These are phyloP conservation scores for Trichosanthes truncata DNA, from an alignment of 306 rosid species.

Conservation along the genomic window DNA sequence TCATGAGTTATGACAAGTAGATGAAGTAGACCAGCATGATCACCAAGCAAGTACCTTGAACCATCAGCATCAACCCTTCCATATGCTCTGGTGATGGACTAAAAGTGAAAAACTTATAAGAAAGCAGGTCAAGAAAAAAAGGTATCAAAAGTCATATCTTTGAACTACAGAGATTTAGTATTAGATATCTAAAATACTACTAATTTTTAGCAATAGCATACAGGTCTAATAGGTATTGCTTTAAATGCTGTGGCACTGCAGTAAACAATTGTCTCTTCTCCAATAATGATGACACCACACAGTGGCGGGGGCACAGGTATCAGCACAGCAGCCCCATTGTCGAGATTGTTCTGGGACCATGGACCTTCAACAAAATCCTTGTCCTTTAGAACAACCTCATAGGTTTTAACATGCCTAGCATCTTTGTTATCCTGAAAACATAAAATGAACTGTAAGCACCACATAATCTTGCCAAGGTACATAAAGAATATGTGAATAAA, in stretches of 20 bases:
- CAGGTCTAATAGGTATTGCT: slow-evolving; percentile 88
- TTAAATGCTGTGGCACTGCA: slow-evolving; percentile 91
- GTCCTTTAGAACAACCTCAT: slow-evolving; percentile 93
- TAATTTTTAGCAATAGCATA: slow-evolving; percentile 33
- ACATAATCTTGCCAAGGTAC: background rate
- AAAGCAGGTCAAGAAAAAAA: background rate
- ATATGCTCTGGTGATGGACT: slow-evolving; percentile 88
- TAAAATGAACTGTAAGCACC: slow-evolving; percentile 13
- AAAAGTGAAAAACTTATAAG: slow-evolving; percentile 11
- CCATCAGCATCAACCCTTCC: slow-evolving; percentile 98
- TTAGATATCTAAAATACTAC: background rate
- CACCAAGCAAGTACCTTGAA: slow-evolving; percentile 94
- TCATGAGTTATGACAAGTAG: slow-evolving; percentile 96
- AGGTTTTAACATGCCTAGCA: slow-evolving; percentile 94
- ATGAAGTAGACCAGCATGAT: slow-evolving; percentile 75
- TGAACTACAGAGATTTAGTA: background rate
- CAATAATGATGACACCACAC: slow-evolving; percentile 91
- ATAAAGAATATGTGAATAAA: background rate
- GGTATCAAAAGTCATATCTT: background rate
- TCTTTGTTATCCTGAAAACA: slow-evolving; percentile 87
- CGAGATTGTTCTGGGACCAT: slow-evolving; percentile 92
- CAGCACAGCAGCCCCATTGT: slow-evolving; percentile 86
- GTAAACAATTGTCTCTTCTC: slow-evolving; percentile 95
- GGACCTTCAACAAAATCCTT: slow-evolving; percentile 98
- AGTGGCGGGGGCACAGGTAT: slow-evolving; percentile 98